phyloP scores from a whole-genome alignment of 2,329 filamentous ascomycete species.

The Tothia fuscella region DNA sequence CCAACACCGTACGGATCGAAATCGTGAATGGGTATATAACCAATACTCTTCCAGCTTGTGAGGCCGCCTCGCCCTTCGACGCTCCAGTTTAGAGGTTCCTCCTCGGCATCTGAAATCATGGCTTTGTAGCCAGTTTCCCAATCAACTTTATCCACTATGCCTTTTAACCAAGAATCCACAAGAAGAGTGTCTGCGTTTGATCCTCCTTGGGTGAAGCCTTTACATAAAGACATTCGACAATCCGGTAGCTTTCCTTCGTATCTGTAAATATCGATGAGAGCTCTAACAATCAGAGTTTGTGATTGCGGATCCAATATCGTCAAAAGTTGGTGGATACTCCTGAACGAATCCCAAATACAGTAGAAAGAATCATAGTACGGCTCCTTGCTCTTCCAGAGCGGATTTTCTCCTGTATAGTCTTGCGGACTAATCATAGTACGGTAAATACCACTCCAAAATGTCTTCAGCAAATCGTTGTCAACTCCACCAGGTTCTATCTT shows the following conservation, averaged over 20 bases:
- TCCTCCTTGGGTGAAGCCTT: slow-evolving; percentile 64
- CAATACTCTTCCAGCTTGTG: slow-evolving; percentile 24
- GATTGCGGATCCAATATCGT: slow-evolving; percentile 54
- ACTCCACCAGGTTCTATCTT: slow-evolving; percentile 22
- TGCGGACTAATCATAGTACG: slow-evolving; percentile 34
- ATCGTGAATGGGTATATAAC: slow-evolving; percentile 27
- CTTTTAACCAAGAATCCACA: slow-evolving; percentile 59
- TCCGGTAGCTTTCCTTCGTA: slow-evolving; percentile 64
- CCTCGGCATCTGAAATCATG: slow-evolving; percentile 27
- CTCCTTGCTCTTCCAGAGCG: slow-evolving; percentile 30
- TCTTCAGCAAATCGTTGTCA: slow-evolving; percentile 25
- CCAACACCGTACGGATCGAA: slow-evolving; percentile 32
- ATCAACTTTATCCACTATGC: slow-evolving; percentile 37
- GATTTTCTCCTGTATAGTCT: slow-evolving; percentile 36
- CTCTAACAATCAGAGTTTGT: slow-evolving; percentile 55
- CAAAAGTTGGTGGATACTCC: slow-evolving; percentile 49
- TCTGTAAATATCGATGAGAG: slow-evolving; percentile 59
- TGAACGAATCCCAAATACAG: slow-evolving; percentile 41
- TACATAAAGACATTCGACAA: slow-evolving; percentile 63
- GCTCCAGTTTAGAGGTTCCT: slow-evolving; percentile 27
- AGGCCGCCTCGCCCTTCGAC: slow-evolving; percentile 26
- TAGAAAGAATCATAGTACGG: slow-evolving; percentile 46
- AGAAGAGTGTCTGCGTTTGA: slow-evolving; percentile 66
- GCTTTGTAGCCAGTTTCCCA: slow-evolving; percentile 27
- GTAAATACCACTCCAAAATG: slow-evolving; percentile 35